Conservation (phyloP, 1,284 basidiomycete species). For the Heterobasidion parviporum region DNA sequence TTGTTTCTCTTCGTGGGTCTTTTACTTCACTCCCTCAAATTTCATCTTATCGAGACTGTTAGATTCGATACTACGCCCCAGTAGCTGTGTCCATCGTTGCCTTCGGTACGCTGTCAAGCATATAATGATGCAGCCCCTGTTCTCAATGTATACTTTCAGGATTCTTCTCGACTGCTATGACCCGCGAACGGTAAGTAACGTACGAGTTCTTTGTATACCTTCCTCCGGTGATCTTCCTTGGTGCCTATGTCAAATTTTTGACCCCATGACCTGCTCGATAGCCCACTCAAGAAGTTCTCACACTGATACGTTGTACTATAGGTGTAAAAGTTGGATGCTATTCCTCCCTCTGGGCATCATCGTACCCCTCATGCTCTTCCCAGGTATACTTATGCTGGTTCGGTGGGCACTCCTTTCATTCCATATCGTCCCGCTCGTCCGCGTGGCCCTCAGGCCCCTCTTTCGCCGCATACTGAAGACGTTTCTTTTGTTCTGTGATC, state of each 20-base stretch:
- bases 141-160: neutral
- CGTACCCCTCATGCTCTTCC: slow-evolving; percentile 9
- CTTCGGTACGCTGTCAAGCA: slow-evolving; percentile 4
- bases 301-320: neutral
- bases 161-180: slow-evolving; percentile 11
- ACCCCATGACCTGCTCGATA: no score
- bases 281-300: neutral
- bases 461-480: no score
- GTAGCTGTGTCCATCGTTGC: slow-evolving; percentile 10
- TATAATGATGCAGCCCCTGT: no score
- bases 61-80: slow-evolving; percentile 12
- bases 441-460: no score
- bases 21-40: neutral
- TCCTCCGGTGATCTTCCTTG: neutral
- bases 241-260: no score
- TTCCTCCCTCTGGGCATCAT: slow-evolving; percentile 12
- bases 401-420: slow-evolving; percentile 3
- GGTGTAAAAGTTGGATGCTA: slow-evolving; percentile 10
- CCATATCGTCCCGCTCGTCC: no score
- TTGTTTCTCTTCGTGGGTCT: slow-evolving; percentile 10
- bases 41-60: neutral
- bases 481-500: no score
- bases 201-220: neutral
- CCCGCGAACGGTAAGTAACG: slow-evolving; percentile 9
- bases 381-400: slow-evolving; percentile 12